Base-by-base conservation (phyloP, 306 rosid species). In the Pyrus bretschneideri region DNA sequence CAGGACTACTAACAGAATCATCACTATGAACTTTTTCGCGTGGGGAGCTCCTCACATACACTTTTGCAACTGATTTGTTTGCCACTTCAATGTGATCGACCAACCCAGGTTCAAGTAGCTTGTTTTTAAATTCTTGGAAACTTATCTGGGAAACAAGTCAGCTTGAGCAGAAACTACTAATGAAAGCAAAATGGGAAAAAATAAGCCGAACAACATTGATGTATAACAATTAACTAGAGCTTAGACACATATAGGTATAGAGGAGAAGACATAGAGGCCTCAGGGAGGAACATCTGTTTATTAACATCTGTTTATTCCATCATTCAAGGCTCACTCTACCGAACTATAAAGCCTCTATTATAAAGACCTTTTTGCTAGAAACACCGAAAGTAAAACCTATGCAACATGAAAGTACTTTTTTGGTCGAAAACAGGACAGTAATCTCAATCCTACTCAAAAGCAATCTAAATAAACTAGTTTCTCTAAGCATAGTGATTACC, bases 81-180 rank as follows among this genome's bases (percentile, higher is more conserved):
- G 93, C 71, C 76, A 95, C 92, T 74, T 92, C 96, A 77, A 95
- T 83, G 79, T 86, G 99, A 79, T 95, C 96, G 18, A 95, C 99
- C 55, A 90, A 75, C 68, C 97, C 97, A 10, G 97, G 90, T 80
- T 95, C 99, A 81, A 95, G 84, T 85, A 90, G 91, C 82, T 85
- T 92, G 78, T 95, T 92, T 86, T 88, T 92, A 65, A 95, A 95
- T 86, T 95, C 99, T 81, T 95, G 97, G 81, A 95, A 95, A 84
- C 99, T 92, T 74, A 91, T 92, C 97, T 91, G 99, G 78, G 63
- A 72, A 70, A 79, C 67, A 77, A 77, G 19, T 33, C 46, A 79
- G 19, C 22, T 51, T 74, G 54, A 66, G 79, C 67, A 70, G 38
- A 64, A 46, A 79, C 52, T 67, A 44, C n/a, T 45, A 27, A 62